A percentile compares a stretch with the other conserved stretches of the same genome.
Evolutionary conservation across 2,329 filamentous ascomycete genomes (phyloP).

Genomic region (Fusarium kyushuense): DNA sequence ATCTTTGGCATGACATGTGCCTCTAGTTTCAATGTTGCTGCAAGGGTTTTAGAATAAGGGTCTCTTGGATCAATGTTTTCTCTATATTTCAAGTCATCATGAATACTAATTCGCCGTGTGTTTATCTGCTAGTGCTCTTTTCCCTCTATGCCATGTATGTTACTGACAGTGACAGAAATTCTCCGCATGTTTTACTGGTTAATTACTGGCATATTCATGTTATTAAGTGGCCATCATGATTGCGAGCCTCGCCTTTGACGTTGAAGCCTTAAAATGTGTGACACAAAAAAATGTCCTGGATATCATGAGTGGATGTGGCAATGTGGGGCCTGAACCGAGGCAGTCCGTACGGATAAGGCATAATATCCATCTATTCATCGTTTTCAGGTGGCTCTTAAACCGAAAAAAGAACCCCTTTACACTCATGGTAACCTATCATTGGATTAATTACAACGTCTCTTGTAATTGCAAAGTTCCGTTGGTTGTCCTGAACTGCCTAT

Average conservation of each 20-base stretch:
- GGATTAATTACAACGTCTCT: background rate
- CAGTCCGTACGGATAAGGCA: background rate
- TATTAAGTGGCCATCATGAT: constrained; percentile 25
- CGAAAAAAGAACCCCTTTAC: constrained; percentile 3
- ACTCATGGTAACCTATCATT: background rate
- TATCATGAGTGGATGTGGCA: constrained; percentile 29
- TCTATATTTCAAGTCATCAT: constrained; percentile 17
- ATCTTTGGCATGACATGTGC: constrained; percentile 17
- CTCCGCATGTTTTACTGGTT: background rate
- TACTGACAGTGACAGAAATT: background rate
- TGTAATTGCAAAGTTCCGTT: constrained; percentile 18
- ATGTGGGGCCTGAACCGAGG: constrained; percentile 25
- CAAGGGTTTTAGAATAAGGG: constrained; percentile 1
- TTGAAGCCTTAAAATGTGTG: constrained; percentile 24
- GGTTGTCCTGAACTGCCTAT: constrained; percentile 31
- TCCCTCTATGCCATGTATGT: background rate
- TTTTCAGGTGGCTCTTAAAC: background rate
- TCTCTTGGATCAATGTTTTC: background rate
- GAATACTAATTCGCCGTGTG: background rate
- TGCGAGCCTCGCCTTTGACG: constrained; percentile 19
- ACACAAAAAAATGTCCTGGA: constrained; percentile 10
- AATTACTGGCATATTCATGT: background rate
- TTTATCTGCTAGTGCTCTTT: background rate
- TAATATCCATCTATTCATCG: background rate
- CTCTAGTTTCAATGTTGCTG: constrained; percentile 2